Evolutionary conservation across 306 rosid genomes (phyloP), one percentile per base, ranked within the genome.

Genomic region (Bauhinia variegata): DNA sequence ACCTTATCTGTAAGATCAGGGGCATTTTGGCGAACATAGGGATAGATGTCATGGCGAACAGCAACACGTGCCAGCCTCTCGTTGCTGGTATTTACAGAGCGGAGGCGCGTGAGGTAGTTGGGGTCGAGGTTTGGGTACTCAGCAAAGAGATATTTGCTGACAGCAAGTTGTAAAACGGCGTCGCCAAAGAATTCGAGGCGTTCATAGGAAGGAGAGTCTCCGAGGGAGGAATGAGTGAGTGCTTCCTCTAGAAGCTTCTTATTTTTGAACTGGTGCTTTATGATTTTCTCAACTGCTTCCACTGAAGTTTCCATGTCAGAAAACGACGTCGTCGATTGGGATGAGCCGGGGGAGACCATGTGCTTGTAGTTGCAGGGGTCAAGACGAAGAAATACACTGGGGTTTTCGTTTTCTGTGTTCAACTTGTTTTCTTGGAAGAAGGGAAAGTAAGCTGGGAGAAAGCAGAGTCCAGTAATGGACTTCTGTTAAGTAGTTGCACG

Each of bases 61-160:
- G 95, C 89, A 19, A 79, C 86, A 12, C 96, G 95, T 0, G 98
- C 98, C 18, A 92, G 90, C 63, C 86, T 87, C 84, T 89, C 96
- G 14, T 92, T 92, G 78, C 89, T 85, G 44, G 87, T 36, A 5
- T 85, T 92, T 34, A 89, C 90, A 4, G 97, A 74, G 28, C 92
- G 90, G 4, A 92, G 80, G 60, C 61, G 44, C 5, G 95, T 72
- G 68, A 92, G 89, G 0, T 78, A 65, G 8, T 88, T 86, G 0
- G 82, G 92, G 0, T 87, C 77, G 2, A 89, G 71, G 6, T 34
- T 1, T 0, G 92, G 84, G 70, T n/a, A n/a, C n/a, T 84, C 79
- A 4, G 82, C 68, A 42, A 67, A 85, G 15, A 85, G 58, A 41
- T 87, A 30, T 59, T 80, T 87, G 71, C 75, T 77, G 11, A 87